phyloP scores from a whole-genome alignment of 495 filamentous ascomycete species.

The Penicillium cinerascens region DNA sequence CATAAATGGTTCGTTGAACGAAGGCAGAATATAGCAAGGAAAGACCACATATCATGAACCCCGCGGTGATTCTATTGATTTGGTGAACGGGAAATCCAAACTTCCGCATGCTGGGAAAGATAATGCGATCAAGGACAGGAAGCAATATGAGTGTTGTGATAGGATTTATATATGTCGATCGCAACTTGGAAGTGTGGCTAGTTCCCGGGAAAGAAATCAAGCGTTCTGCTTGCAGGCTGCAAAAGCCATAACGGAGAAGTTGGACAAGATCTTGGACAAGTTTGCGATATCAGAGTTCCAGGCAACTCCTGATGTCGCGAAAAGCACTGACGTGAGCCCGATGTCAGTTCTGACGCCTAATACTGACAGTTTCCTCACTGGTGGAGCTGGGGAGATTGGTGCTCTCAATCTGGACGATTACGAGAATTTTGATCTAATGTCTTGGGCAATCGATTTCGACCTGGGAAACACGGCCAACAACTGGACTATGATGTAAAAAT shows the following conservation, averaged over 20 bases:
- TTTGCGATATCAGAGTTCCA: conserved; percentile 6
- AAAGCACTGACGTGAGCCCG: conserved; percentile 7
- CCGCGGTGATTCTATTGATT: too few relatives aligned
- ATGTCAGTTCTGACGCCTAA: conserved; percentile 3
- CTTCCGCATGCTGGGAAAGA: too few relatives aligned
- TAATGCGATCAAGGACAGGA: too few relatives aligned
- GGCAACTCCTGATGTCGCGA: conserved; percentile 4
- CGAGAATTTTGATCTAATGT: conserved; percentile 13
- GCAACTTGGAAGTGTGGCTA: conserved; percentile 14
- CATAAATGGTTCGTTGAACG: too few relatives aligned
- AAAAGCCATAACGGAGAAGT: conserved; percentile 15
- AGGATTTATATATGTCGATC: too few relatives aligned
- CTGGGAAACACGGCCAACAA: conserved; percentile 10
- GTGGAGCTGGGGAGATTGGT: conserved; percentile 9
- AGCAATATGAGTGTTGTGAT: too few relatives aligned
- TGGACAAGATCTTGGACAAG: conserved; percentile 14
- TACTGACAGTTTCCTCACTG: not conserved
- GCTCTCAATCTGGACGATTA: conserved; percentile 12
- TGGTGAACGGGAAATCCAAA: too few relatives aligned
- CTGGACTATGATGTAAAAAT: conserved; percentile 11
- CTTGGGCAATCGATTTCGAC: conserved; percentile 16
- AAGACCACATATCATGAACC: too few relatives aligned
- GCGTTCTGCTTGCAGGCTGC: conserved; percentile 16
- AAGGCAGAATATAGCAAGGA: too few relatives aligned
- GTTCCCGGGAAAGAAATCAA: conserved; percentile 18